Percentiles rank a stretch among this genome's conserved stretches.
Evolutionary conservation across 164 flowering plant species (phyloP).

Genomic region (Berberis thunbergii): DNA sequence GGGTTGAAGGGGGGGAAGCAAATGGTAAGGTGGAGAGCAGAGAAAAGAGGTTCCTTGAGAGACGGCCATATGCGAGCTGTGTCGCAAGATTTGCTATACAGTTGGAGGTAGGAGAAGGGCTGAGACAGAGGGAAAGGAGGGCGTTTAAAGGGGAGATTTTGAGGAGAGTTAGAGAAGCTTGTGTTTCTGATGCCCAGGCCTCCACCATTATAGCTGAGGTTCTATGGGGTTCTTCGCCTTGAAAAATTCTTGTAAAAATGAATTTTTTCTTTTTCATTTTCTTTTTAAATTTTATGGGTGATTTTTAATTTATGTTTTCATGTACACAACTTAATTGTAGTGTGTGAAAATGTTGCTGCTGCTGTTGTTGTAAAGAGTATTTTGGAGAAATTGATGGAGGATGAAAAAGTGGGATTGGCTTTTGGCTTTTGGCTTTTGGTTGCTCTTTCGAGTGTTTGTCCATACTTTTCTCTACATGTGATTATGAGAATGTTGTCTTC

Average conservation of each 20-base stretch:
- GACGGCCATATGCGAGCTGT: constrained; percentile 65
- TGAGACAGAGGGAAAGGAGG: constrained; percentile 82
- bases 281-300: background rate
- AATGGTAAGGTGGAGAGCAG: constrained; percentile 16
- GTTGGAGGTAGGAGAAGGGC: constrained; percentile 82
- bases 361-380: no score
- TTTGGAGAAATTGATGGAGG: no score
- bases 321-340: background rate
- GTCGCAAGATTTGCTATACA: constrained; percentile 85
- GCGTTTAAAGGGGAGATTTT: constrained; percentile 65
- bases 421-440: no score
- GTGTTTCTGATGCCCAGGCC: constrained; percentile 54
- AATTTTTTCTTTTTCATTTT: background rate
- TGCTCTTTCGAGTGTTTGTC: no score
- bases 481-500: no score
- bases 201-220: constrained; percentile 85
- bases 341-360: no score
- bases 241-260: constrained; percentile 11
- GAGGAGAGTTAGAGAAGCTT: constrained; percentile 49
- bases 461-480: no score
- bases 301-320: no score
- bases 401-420: no score
- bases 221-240: constrained; percentile 80
- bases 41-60: constrained; percentile 33
- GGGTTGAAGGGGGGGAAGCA: constrained; percentile 9